Base-by-base conservation (phyloP, 1,139 yeast species). In the Pneumocystis jirovecii region DNA sequence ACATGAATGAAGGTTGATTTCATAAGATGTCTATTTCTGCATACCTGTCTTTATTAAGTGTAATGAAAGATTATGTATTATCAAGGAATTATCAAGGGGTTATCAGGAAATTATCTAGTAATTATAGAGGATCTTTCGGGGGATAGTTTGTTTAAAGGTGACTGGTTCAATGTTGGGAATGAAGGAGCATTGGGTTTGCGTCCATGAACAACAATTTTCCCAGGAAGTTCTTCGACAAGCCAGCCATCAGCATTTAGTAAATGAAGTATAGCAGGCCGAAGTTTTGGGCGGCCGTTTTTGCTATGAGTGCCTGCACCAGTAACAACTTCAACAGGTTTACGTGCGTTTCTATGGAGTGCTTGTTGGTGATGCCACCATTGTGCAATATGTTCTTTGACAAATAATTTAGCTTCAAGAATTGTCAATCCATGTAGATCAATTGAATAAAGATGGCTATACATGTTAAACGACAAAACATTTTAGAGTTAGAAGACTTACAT, bases 291-390 rank as follows among this genome's bases (percentile, higher is more conserved):
- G 12, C 68, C 68, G 12, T 66, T 67, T 19, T 61, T 60, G 31
- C 69, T 67, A 44, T 70, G 72, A n/a, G 56, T 39, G 3, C 72
- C 72, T 7, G 42, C 57, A 1, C 72, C 72, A 12, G 72, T 70
- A 40, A 70, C 64, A 37, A 70, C 66, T 34, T 59, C 61, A 29
- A 69, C 65, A 10, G 68, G 67, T 8, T 25, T 56, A 44, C 15
- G 61, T 35, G 39, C 63, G 60, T 19, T 45, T 59, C 42, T 63
- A 65, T 42, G 34, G 37, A n/a, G 40, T n/a, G 15, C 34, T n/a
- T 17, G 63, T 62, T 17, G 39, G 35, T 10, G 66, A 12, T 21
- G 35, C 69, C 70, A 70, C 71, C 71, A 70, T 19, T 66, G 61
- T 4, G 67, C 56, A 8, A 68, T 62, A 5, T 63, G 60, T 34